A percentile compares a stretch with the other conserved stretches of the same genome.
Conservation (phyloP, 2,329 filamentous ascomycete species). For the Aspergillus sp. region DNA sequence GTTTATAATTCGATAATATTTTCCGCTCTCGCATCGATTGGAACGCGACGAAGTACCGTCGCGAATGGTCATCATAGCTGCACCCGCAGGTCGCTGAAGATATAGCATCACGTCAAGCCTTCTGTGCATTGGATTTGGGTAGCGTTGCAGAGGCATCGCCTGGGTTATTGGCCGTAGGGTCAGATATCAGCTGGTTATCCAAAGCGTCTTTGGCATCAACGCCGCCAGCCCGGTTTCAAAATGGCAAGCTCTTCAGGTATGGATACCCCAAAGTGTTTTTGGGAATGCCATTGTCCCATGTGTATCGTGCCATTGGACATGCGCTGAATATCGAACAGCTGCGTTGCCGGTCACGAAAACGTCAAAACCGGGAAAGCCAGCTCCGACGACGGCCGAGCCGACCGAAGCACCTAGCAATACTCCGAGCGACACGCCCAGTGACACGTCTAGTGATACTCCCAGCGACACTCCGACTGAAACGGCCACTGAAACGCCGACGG, state of each 20-base stretch:
- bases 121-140: background rate
- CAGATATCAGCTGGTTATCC: background rate
- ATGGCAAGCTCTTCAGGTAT: background rate
- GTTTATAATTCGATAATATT: background rate
- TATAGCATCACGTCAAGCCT: background rate
- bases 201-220: background rate
- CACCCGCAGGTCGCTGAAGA: background rate
- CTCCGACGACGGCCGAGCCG: constrained; percentile 6
- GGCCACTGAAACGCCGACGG: constrained; percentile 1
- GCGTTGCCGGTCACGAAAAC: constrained; percentile 3
- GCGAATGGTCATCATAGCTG: background rate
- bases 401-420: constrained; percentile 5
- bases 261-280: background rate
- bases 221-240: background rate
- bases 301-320: background rate
- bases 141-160: background rate
- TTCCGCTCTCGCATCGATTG: background rate
- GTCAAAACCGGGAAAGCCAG: constrained; percentile 4
- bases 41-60: background rate
- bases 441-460: constrained; percentile 1
- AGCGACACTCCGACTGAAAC: background rate
- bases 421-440: constrained; percentile 7
- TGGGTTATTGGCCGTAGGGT: background rate
- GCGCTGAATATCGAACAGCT: background rate
- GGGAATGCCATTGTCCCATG: background rate